Evolutionary conservation across 805 yeast genomes (phyloP).

Genomic region (Starmerella roubikii): DNA sequence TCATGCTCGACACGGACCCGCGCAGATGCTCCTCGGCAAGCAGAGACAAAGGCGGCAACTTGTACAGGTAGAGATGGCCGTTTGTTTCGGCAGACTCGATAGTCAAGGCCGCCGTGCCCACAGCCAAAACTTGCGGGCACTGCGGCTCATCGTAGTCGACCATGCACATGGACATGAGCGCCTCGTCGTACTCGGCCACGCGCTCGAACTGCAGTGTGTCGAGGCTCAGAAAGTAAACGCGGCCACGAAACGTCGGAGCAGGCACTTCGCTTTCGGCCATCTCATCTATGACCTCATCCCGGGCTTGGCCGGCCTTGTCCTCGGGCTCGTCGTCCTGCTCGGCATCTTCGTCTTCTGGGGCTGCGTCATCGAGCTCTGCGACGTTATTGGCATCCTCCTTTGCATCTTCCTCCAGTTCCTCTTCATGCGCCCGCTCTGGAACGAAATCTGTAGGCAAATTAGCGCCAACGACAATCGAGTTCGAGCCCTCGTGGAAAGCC

Average conservation of each 20-base stretch:
- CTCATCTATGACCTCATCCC: neutral
- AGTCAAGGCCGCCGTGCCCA: conserved; percentile 66
- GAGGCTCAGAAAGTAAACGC: conserved; percentile 6
- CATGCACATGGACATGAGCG: conserved; percentile 6
- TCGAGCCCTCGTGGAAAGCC: conserved; percentile 7
- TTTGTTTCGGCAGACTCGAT: conserved; percentile 70
- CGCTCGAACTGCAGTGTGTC: conserved; percentile 1
- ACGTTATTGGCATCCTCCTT: neutral
- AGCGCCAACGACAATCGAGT: conserved; percentile 7
- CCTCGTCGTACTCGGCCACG: conserved; percentile 7
- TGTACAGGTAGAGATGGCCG: conserved; percentile 58
- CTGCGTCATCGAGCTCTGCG: neutral
- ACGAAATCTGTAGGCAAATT: neutral
- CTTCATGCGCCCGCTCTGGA: neutral
- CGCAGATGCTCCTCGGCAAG: conserved; percentile 46
- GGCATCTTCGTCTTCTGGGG: neutral
- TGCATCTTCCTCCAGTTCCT: neutral
- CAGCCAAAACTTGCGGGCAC: conserved; percentile 49
- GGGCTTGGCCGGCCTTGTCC: neutral
- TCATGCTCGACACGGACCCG: conserved; percentile 70
- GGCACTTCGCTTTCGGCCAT: neutral
- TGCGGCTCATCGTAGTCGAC: conserved; percentile 7
- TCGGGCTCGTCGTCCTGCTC: neutral
- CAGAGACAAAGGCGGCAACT: neutral
- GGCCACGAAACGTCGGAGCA: conserved; percentile 2